Percentiles rank a stretch among this genome's conserved stretches.
Evolutionary conservation across 768 basidiomycete genomes (phyloP).

Genomic region (Psilocybe tampanensis): DNA sequence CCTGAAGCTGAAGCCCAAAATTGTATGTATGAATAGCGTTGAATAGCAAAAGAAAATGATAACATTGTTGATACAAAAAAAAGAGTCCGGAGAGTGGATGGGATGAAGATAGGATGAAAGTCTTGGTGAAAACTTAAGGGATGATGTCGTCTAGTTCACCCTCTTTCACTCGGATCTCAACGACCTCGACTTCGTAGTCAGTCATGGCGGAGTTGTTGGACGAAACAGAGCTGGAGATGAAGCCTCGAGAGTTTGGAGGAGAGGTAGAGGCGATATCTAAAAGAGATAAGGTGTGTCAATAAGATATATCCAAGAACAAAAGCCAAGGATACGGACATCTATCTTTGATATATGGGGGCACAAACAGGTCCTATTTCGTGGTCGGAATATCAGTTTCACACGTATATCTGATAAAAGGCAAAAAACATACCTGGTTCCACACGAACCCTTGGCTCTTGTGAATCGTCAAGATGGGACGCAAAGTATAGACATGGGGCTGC

Average conservation of each 20-base stretch:
- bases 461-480: constrained; percentile 85
- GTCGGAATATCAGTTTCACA: constrained; percentile 6
- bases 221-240: constrained; percentile 68
- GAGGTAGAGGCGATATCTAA: constrained; percentile 84
- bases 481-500: constrained; percentile 57
- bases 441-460: constrained; percentile 88
- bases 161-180: constrained; percentile 82
- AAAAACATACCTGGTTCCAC: constrained; percentile 79
- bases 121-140: constrained; percentile 39
- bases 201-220: constrained; percentile 67
- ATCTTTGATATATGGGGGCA: constrained; percentile 89
- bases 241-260: constrained; percentile 68
- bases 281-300: constrained; percentile 2
- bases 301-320: constrained; percentile 15
- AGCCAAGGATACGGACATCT: constrained; percentile 65
- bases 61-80: not conserved
- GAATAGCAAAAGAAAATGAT: not conserved
- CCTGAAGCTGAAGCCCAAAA: not conserved
- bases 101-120: not conserved
- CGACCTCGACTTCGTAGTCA: constrained; percentile 86
- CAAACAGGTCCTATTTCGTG: constrained; percentile 69
- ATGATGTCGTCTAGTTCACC: constrained; percentile 79
- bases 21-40: not conserved
- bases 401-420: not conserved
- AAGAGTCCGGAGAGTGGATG: not conserved